Base-by-base conservation (phyloP, 441 rosid genomes). In the Erysimum pusillum region DNA sequence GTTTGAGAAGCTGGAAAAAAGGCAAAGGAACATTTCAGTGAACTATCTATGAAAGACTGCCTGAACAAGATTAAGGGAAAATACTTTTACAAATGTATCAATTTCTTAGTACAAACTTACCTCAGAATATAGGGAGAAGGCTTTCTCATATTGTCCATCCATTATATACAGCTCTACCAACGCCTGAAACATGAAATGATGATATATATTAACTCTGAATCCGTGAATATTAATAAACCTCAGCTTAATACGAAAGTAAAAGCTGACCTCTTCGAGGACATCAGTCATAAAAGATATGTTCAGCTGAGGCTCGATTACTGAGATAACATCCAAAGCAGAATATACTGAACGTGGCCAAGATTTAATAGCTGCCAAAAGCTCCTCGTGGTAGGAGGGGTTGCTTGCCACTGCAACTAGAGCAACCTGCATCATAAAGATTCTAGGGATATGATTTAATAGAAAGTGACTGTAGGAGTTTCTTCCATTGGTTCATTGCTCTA, bases 351-450 rank as follows among this genome's bases (percentile, higher is more conserved):
- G 81, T 25, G 99, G 99, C 99, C 99, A 96, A 75, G 92, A 89
- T 85, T 91, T 96, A 63, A 96, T 94, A 64, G 97, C 90, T 79
- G 97, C 85, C 76, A 96, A 78, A 67, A 96, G 94, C 81, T 92
- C 94, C 83, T 79, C 86, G 75, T 94, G 98, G 80, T 81, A 88
- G 51, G 88, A 86, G 13, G 95, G 86, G 85, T 91, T 94, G 77
- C 97, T 96, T 51, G 99, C 99, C 79, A 96, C 81, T 60, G 99
- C 98, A 71, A 91, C 98, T 62, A 96, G 97, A 71, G 98, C 96
- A 83, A 92, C 98, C 99, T 96, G 85, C 34, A 73, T 38, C 57
- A 84, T 53, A 25, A 81, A 78, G 74, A 57, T 38, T 28, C 31
- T 51, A 34, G 11, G 45, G 34, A 0, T 56, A 65, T 8, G 17